Evolutionary conservation across 2,329 filamentous ascomycete genomes (phyloP).

Genomic region (Alternaria sp.): DNA sequence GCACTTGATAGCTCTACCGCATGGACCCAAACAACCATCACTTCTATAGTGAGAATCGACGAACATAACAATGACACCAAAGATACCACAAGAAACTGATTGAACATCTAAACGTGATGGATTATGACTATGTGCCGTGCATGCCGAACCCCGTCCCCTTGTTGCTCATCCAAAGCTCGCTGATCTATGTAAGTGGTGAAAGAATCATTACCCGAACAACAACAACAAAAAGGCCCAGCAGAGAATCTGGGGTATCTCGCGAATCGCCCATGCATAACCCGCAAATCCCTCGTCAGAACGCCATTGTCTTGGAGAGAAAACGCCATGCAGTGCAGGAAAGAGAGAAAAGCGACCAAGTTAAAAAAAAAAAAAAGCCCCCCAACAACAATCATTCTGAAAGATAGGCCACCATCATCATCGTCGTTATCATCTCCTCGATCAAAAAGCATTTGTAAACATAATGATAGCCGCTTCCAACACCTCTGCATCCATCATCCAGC

Average conservation of each 20-base stretch:
- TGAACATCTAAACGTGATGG: slow-evolving; percentile 11
- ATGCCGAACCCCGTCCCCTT: slow-evolving; percentile 5
- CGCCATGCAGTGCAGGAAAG: slow-evolving; percentile 15
- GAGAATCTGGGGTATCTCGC: slow-evolving; percentile 17
- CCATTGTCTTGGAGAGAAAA: slow-evolving; percentile 2
- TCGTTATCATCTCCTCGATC: not conserved
- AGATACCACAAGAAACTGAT: not conserved
- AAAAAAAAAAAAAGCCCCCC: not conserved
- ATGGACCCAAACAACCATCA: not conserved
- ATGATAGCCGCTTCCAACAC: slow-evolving; percentile 4
- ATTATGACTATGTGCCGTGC: slow-evolving; percentile 19
- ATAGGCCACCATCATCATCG: not conserved
- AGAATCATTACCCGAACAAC: slow-evolving; percentile 5
- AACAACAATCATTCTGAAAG: not conserved
- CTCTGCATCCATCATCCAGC: not conserved
- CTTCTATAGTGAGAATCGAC: not conserved
- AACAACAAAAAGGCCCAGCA: slow-evolving; percentile 8
- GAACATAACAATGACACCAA: not conserved
- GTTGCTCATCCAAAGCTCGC: slow-evolving; percentile 9
- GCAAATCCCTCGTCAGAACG: not conserved
- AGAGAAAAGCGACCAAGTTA: slow-evolving; percentile 1
- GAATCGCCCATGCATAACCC: slow-evolving; percentile 3
- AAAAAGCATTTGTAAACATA: not conserved
- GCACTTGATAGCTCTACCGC: not conserved
- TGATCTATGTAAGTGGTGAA: slow-evolving; percentile 12